Evolutionary conservation across 495 filamentous ascomycete species (phyloP).

Genomic region (Hyaloscypha bicolor): DNA sequence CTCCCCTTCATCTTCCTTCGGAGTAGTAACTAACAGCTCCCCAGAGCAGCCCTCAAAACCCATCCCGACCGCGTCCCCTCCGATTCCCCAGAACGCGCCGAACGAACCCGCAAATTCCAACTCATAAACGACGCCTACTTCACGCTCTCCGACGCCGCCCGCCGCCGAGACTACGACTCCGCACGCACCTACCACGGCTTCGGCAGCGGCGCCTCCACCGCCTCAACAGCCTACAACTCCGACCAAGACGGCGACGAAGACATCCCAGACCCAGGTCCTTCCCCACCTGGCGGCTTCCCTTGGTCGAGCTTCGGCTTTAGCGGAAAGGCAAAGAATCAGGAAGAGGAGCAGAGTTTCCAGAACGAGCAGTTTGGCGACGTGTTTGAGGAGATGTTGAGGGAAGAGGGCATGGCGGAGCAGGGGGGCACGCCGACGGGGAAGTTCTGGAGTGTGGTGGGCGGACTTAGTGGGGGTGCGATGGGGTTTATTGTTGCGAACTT

Average conservation of each 20-base stretch:
- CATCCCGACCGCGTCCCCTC: conserved; percentile 90
- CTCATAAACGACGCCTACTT: conserved; percentile 98
- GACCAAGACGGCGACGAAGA: conserved; percentile 58
- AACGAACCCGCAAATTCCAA: conserved; percentile 89
- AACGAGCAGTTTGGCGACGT: conserved; percentile 84
- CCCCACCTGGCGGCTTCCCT: conserved; percentile 52
- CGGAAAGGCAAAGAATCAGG: conserved; percentile 39
- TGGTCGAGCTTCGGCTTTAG: conserved; percentile 65
- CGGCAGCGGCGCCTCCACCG: conserved; percentile 42
- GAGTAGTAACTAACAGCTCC: conserved; percentile 19
- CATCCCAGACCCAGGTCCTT: conserved; percentile 31
- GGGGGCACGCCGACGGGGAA: conserved; percentile 60
- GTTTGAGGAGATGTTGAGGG: conserved; percentile 97
- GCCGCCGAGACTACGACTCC: conserved; percentile 88
- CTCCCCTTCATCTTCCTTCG: conserved; percentile 2
- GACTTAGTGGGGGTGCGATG: conserved; percentile 83
- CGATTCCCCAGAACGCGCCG: conserved; percentile 81
- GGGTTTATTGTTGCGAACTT: conserved; percentile 95
- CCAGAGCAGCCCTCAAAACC: conserved; percentile 86
- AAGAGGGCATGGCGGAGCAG: conserved; percentile 81
- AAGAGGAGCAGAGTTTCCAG: conserved; percentile 54
- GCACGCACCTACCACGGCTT: conserved; percentile 47
- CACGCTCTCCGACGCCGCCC: conserved; percentile 77
- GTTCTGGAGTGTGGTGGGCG: conserved; percentile 87
- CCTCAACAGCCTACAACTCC: conserved; percentile 45